These are phyloP conservation scores for Clonostachys solani DNA, from an alignment of 2,329 filamentous ascomycete species.

Conservation along the genomic window DNA sequence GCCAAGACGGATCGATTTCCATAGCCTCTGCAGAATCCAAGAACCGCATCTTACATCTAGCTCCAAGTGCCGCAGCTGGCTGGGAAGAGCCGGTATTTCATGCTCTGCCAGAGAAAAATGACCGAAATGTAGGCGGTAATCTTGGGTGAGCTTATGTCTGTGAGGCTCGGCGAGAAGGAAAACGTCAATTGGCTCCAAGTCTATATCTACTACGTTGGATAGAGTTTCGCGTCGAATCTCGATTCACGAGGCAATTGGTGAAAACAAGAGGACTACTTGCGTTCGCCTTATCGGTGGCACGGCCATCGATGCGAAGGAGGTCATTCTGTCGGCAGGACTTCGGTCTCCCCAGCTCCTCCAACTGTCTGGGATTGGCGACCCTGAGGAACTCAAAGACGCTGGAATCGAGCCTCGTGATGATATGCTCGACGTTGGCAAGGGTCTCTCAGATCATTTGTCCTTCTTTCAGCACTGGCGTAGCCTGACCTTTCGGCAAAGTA, in stretches of 20 bases:
- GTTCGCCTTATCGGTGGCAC: constrained; percentile 12
- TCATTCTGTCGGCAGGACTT: constrained; percentile 42
- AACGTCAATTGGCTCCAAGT: constrained; percentile 12
- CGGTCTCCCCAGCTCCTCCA: constrained; percentile 42
- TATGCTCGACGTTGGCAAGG: constrained; percentile 44
- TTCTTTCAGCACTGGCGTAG: constrained; percentile 21
- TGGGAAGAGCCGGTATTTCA: constrained; percentile 34
- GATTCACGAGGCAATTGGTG: constrained; percentile 12
- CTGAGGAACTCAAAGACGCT: constrained; percentile 22
- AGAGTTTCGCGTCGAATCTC: constrained; percentile 13
- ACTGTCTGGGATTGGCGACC: constrained; percentile 37
- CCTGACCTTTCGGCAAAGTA: too few species aligned
- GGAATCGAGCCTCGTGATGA: constrained; percentile 25
- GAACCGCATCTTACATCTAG: constrained; percentile 29
- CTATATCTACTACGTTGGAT: constrained; percentile 15
- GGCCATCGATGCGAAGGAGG: constrained; percentile 23
- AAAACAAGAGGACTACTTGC: constrained; percentile 1
- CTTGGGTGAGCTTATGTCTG: constrained; percentile 23
- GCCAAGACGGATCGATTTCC: constrained; percentile 28
- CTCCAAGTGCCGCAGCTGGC: constrained; percentile 21
- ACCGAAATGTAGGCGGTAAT: constrained; percentile 18
- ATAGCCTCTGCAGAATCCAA: constrained; percentile 19
- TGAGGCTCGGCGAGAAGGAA: constrained; percentile 15
- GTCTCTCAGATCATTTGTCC: constrained; percentile 20
- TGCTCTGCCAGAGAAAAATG: constrained; percentile 10